Conservation (phyloP, 176 grass and related monocot species). For the Aechmea fasciata region DNA sequence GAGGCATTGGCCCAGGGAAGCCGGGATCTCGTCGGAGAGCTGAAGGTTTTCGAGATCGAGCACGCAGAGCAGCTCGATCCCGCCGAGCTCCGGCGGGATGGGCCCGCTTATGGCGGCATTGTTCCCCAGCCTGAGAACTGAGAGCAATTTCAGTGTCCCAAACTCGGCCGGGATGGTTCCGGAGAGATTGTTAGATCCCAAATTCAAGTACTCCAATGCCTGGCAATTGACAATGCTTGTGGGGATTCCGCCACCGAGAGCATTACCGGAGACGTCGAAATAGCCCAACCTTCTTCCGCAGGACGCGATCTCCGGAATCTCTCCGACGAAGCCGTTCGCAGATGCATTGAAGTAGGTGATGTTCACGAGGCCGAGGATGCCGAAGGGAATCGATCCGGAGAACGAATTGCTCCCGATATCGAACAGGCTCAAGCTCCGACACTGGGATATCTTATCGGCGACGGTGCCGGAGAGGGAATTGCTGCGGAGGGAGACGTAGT, state of each 20-base stretch:
- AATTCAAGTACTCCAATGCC: constrained; percentile 57
- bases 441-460: constrained; percentile 30
- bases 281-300: constrained; percentile 48
- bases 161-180: constrained; percentile 54
- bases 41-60: constrained; percentile 64
- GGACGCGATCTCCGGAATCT: constrained; percentile 43
- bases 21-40: constrained; percentile 66
- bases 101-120: constrained; percentile 42
- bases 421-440: constrained; percentile 62
- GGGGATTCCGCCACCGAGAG: constrained; percentile 44
- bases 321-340: constrained; percentile 64
- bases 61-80: constrained; percentile 60
- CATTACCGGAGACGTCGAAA: constrained; percentile 73
- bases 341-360: constrained; percentile 97
- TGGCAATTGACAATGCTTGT: constrained; percentile 43
- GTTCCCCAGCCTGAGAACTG: constrained; percentile 44
- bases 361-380: constrained; percentile 42
- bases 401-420: constrained; percentile 77
- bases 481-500: constrained; percentile 65
- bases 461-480: constrained; percentile 57
- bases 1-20: constrained; percentile 48
- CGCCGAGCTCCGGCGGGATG: constrained; percentile 55
- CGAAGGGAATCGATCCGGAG: constrained; percentile 46
- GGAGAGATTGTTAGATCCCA: constrained; percentile 53
- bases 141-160: constrained; percentile 61